Percentiles rank a stretch among this genome's conserved stretches.
phyloP scores from a whole-genome alignment of 73 alveolate species.

The Uronychia binucleata region DNA sequence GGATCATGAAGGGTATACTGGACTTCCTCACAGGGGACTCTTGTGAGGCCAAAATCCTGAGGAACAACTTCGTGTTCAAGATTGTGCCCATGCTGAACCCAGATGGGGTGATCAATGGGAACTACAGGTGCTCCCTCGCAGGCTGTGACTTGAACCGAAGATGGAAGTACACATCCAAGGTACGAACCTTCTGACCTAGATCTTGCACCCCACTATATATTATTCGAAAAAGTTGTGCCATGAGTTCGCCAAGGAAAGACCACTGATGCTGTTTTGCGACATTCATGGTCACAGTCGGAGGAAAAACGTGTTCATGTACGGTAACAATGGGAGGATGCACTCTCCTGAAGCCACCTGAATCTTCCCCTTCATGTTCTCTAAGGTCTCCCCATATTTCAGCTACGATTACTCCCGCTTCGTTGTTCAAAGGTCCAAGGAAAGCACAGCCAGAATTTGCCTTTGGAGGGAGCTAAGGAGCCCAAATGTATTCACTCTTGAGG shows the following conservation, averaged over 20 bases:
- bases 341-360: conserved; percentile 78
- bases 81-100: conserved; percentile 88
- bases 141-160: conserved; percentile 83
- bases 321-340: conserved; percentile 47
- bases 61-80: conserved; percentile 90
- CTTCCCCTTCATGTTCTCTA: conserved; percentile 85
- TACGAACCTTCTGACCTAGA: conserved; percentile 10
- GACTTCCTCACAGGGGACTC: conserved; percentile 73
- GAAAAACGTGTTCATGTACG: conserved; percentile 61
- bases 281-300: conserved; percentile 80
- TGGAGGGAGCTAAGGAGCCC: conserved; percentile 85
- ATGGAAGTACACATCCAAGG: conserved; percentile 65
- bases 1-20: conserved; percentile 94
- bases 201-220: conserved; percentile 48
- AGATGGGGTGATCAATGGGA: conserved; percentile 85
- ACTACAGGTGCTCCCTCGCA: conserved; percentile 67
- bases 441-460: conserved; percentile 96
- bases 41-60: conserved; percentile 62
- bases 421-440: conserved; percentile 81
- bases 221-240: conserved; percentile 55
- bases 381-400: conserved; percentile 76
- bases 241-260: conserved; percentile 57
- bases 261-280: conserved; percentile 72
- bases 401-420: conserved; percentile 82
- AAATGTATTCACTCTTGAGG: conserved; percentile 92